Percentiles rank a stretch among this genome's conserved stretches.
Evolutionary conservation across 768 basidiomycete species (phyloP).

Genomic region (Suillus subluteus): DNA sequence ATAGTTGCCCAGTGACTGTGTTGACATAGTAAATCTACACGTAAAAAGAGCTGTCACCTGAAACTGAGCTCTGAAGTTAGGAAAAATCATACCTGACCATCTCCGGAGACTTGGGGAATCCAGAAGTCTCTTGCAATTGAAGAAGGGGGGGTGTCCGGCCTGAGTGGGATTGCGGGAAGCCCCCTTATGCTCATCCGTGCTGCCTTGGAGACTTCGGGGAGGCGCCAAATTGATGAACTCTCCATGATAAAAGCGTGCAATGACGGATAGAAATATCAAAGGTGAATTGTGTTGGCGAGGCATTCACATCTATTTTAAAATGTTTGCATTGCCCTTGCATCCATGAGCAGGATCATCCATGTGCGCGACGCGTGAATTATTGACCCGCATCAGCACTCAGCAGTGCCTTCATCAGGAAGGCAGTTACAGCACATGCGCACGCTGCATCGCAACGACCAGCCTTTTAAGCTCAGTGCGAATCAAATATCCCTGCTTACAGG

Average conservation of each 20-base stretch:
- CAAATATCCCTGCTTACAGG: neutral
- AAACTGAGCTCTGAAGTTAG: conserved; percentile 1
- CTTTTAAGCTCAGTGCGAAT: neutral
- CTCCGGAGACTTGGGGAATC: conserved; percentile 82
- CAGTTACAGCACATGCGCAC: neutral
- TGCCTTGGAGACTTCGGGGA: conserved; percentile 8
- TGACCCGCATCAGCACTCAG: neutral
- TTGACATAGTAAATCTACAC: conserved; percentile 91
- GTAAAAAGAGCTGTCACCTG: neutral
- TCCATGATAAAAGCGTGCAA: conserved; percentile 25
- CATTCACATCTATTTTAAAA: conserved; percentile 1
- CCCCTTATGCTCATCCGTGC: conserved; percentile 30
- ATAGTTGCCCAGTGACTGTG: conserved; percentile 76
- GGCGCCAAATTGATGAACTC: conserved; percentile 12
- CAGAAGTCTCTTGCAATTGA: conserved; percentile 71
- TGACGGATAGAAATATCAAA: neutral
- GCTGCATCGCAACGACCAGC: neutral
- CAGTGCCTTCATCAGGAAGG: conserved; percentile 6
- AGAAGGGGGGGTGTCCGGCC: conserved; percentile 22
- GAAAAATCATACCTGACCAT: conserved; percentile 69
- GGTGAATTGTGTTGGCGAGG: neutral
- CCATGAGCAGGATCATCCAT: neutral
- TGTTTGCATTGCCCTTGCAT: conserved; percentile 2
- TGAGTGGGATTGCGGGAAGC: conserved; percentile 30
- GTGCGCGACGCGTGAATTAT: neutral